Conservation (phyloP, 768 basidiomycete species). For the Gyrodon lividus region DNA sequence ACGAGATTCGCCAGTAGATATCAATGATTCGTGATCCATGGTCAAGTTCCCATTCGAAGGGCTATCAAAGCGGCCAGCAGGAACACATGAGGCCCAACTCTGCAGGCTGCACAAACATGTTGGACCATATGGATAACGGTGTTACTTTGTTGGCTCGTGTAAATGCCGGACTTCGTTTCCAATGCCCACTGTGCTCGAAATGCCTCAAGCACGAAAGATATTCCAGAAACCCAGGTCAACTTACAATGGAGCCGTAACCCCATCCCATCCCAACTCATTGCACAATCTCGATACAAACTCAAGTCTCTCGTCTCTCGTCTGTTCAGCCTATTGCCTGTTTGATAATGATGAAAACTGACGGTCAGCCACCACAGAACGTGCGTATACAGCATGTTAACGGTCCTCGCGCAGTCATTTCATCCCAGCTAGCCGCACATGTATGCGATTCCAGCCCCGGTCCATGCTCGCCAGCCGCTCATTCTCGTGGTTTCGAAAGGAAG, state of each 20-base stretch:
- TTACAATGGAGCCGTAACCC: too few relatives aligned
- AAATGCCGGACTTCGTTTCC: constrained; percentile 9
- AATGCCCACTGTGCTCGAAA: too few relatives aligned
- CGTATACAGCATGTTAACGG: constrained; percentile 13
- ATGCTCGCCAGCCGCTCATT: constrained; percentile 15
- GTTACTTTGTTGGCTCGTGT: too few relatives aligned
- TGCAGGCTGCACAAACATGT: constrained; percentile 3
- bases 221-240: too few relatives aligned
- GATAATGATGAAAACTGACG: background rate
- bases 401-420: constrained; percentile 8
- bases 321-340: too few relatives aligned
- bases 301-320: too few relatives aligned
- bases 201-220: too few relatives aligned
- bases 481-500: constrained; percentile 1
- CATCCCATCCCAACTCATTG: too few relatives aligned
- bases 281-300: too few relatives aligned
- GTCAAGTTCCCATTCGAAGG: constrained; percentile 5
- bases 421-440: constrained; percentile 16
- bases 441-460: constrained; percentile 19
- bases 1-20: too few relatives aligned
- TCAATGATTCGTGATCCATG: background rate
- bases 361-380: constrained; percentile 5
- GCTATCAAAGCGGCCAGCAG: constrained; percentile 17
- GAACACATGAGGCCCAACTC: constrained; percentile 27
- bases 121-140: background rate